phyloP scores from a whole-genome alignment of 257 asterid species.

The Lycium barbarum region DNA sequence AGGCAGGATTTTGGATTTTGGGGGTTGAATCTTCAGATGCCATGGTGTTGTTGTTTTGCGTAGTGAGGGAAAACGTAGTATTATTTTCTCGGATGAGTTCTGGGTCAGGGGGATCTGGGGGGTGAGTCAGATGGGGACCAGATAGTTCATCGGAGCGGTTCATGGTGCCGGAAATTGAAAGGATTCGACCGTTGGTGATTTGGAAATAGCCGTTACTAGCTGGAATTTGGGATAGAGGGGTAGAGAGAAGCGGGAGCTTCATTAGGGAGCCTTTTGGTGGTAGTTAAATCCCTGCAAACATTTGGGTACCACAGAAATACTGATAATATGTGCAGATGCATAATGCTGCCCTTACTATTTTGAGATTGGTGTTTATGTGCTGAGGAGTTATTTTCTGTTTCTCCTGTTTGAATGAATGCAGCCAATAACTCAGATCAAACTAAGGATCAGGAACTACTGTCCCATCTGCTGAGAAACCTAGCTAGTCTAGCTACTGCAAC shows the following conservation, averaged over 20 bases:
- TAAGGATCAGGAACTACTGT: constrained; percentile 50
- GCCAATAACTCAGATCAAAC: constrained; percentile 48
- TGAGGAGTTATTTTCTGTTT: constrained; percentile 12
- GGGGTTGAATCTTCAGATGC: no score
- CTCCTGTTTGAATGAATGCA: constrained; percentile 34
- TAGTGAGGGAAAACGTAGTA: no score
- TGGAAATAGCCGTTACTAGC: no score
- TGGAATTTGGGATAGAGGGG: no score
- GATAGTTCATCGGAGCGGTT: no score
- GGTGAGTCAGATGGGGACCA: no score
- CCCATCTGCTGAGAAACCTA: constrained; percentile 53
- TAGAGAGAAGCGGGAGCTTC: neutral
- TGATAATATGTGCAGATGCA: neutral
- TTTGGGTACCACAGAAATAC: neutral
- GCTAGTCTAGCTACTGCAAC: constrained; percentile 44
- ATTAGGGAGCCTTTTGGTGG: neutral
- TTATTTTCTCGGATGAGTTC: no score
- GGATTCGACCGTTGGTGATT: no score
- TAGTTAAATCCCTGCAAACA: neutral
- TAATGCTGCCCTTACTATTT: neutral
- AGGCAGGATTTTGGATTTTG: no score
- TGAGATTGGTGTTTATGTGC: constrained; percentile 28
- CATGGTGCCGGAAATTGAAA: no score
- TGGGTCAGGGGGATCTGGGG: no score
- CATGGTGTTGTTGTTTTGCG: no score